Evolutionary conservation across 1,139 yeast genomes (phyloP).

Genomic region (Ogataea hybrid): DNA sequence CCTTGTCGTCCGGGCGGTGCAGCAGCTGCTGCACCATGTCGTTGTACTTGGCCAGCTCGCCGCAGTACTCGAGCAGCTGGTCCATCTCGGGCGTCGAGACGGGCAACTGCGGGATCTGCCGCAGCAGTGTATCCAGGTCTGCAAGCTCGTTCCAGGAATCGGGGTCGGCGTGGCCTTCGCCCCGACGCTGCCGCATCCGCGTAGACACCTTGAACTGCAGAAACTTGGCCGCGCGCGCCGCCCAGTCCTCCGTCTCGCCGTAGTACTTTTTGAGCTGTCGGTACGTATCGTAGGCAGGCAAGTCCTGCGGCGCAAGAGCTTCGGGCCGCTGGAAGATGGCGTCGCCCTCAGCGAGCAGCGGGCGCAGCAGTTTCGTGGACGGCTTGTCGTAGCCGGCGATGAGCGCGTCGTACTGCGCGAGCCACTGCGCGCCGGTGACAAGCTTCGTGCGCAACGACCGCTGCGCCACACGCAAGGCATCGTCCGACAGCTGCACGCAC

Average conservation of each 20-base stretch:
- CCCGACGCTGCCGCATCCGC: conserved; percentile 30
- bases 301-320: conserved; percentile 5
- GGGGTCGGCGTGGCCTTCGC: conserved; percentile 4
- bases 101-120: conserved; percentile 47
- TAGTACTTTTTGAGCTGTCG: conserved; percentile 41
- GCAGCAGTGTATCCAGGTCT: conserved; percentile 39
- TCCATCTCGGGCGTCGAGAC: conserved; percentile 59
- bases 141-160: conserved; percentile 18
- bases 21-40: conserved; percentile 37
- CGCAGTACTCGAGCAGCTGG: conserved; percentile 53
- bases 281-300: conserved; percentile 30
- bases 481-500: conserved; percentile 51
- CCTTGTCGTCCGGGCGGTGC: conserved; percentile 35
- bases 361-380: conserved; percentile 44
- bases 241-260: conserved; percentile 47
- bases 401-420: conserved; percentile 40
- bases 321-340: conserved; percentile 36
- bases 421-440: conserved; percentile 53
- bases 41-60: conserved; percentile 55
- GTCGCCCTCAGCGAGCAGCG: conserved; percentile 56
- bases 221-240: conserved; percentile 54
- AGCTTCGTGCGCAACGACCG: conserved; percentile 39
- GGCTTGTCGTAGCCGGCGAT: conserved; percentile 46
- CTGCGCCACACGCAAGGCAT: conserved; percentile 40
- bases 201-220: conserved; percentile 51